Evolutionary conservation across 352 stramenopile genomes (phyloP), one percentile per base, ranked within the genome.

Genomic region (Thraustochytrium striatum): DNA sequence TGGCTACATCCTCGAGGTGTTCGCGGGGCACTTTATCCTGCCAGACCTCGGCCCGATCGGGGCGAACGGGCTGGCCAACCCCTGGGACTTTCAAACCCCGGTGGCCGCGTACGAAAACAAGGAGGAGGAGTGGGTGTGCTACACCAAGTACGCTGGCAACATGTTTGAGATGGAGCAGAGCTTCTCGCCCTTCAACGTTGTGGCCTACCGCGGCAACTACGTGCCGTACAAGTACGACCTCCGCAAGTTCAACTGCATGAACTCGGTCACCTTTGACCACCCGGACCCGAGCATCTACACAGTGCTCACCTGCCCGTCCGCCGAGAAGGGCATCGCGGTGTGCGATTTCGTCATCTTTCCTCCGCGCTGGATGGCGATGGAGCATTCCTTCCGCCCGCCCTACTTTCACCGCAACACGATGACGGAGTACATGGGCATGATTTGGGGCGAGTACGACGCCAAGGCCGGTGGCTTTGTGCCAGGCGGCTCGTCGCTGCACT

Each of bases 191-290:
- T 98, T 97, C 83, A 96, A 98, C 79, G 94, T 98, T 1, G 94
- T 98, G 16, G 95, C 94, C n/a, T 98, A 93, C 93, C 94, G 98
- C 81, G 95, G 94, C 44, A 98, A 98, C 85, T 98, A 98, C 78
- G 85, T 96, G 19, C 94, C 95, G 38, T 98, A 93, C 91, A 98
- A 98, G 84, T 98, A 98, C 89, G 90, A 97, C 81, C 84, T 98
- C 61, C 85, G 90, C 72, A 92, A 94, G 69, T 98, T 98, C 80
- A 96, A 90, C 84, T 94, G 88, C 50, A 93, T 98, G 85, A 98
- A 98, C 82, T 93, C 90, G 13, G 94, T 98, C 43, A 96, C 87
- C 72, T 98, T 93, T 75, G 94, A 98, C 87, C 95, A 98, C 86
- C 89, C 92, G 57, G 95, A 98, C 86, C 95, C 95, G 30, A 96